Evolutionary conservation across 1,284 basidiomycete species (phyloP).

Genomic region (Apiotrichum veenhuisii): DNA sequence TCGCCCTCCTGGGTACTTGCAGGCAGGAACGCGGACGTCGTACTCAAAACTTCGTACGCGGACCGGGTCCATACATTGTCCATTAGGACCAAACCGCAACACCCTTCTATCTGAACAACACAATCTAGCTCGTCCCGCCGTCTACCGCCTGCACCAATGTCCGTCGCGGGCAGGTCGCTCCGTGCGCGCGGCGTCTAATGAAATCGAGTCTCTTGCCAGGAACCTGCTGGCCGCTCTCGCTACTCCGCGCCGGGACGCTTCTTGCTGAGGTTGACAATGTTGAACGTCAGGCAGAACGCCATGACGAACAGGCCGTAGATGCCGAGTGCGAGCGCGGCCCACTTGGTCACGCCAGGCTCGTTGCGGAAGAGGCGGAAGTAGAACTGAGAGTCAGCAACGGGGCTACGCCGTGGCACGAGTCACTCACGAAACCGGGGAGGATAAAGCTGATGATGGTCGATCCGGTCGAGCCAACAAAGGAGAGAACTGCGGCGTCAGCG

Average conservation of each 20-base stretch:
- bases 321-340: slow-evolving; percentile 63
- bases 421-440: slow-evolving; percentile 63
- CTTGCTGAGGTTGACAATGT: slow-evolving; percentile 60
- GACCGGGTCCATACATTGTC: too few species aligned
- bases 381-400: slow-evolving; percentile 58
- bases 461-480: slow-evolving; percentile 95
- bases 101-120: too few species aligned
- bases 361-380: slow-evolving; percentile 62
- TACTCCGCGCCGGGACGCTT: background rate
- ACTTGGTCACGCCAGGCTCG: slow-evolving; percentile 60
- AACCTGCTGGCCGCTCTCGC: too few species aligned
- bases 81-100: too few species aligned
- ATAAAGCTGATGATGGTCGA: slow-evolving; percentile 97
- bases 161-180: too few species aligned
- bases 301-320: slow-evolving; percentile 78
- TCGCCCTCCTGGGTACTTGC: too few species aligned
- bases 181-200: too few species aligned
- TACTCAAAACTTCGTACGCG: too few species aligned
- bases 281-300: slow-evolving; percentile 75
- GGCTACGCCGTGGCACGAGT: slow-evolving; percentile 50
- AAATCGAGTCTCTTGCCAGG: too few species aligned
- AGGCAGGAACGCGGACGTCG: too few species aligned
- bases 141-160: too few species aligned
- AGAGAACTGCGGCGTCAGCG: slow-evolving; percentile 62
- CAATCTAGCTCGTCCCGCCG: too few species aligned